A percentile compares a stretch with the other conserved stretches of the same genome.
Evolutionary conservation across 345 rosid genomes (phyloP).

Genomic region (Erucastrum elatum): DNA sequence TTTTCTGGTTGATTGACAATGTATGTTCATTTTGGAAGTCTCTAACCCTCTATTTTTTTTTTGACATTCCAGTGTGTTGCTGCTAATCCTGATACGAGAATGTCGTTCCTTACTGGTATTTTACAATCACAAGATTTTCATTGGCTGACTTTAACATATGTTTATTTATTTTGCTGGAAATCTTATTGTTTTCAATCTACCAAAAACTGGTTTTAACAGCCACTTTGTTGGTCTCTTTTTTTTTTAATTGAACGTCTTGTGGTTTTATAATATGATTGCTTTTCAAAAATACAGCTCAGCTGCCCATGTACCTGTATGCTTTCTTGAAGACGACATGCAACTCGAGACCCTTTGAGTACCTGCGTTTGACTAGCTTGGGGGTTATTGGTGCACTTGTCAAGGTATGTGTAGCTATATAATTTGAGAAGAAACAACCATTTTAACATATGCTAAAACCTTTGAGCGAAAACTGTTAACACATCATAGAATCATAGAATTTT

Average conservation of each 20-base stretch:
- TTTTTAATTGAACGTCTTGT: not conserved
- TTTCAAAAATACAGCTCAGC: not conserved
- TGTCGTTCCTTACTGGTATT: not conserved
- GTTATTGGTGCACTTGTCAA: not conserved
- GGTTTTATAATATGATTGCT: not conserved
- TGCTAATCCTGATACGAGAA: not conserved
- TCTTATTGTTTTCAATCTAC: not conserved
- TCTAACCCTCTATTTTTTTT: not conserved
- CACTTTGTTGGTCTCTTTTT: not conserved
- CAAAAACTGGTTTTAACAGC: not conserved
- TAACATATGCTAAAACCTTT: not conserved
- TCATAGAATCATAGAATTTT: not conserved
- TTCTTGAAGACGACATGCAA: not conserved
- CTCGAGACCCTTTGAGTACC: not conserved
- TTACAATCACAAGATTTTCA: not conserved
- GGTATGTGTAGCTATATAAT: not conserved
- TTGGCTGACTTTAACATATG: not conserved
- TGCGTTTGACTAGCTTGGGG: not conserved
- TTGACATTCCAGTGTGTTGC: not conserved
- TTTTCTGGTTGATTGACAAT: not conserved
- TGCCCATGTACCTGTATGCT: not conserved
- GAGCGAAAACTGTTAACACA: not conserved
- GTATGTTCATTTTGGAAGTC: not conserved
- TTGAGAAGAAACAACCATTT: too few relatives aligned
- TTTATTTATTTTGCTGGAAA: too few relatives aligned